Percentiles rank a stretch among this genome's conserved stretches.
Conservation (phyloP, 2,329 filamentous ascomycete genomes). For the Trichophyton equinum region DNA sequence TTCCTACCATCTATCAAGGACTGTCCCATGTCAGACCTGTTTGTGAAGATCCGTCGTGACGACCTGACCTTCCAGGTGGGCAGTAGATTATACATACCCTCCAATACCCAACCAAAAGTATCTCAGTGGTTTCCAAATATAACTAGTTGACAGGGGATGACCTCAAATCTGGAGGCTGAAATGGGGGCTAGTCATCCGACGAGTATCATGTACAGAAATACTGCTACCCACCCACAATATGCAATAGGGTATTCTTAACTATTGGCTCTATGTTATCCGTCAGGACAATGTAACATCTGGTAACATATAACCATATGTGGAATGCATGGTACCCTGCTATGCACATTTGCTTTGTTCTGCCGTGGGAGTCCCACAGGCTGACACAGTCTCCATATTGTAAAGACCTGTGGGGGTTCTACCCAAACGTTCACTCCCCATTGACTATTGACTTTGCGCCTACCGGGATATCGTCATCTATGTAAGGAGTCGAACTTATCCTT, state of each 20-base stretch:
- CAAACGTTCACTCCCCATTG: not conserved
- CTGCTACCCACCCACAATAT: not conserved
- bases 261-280: no score
- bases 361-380: not conserved
- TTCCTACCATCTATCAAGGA: not conserved
- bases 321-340: not conserved
- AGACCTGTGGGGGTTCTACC: not conserved
- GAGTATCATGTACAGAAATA: not conserved
- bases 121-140: not conserved
- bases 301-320: not conserved
- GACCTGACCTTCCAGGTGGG: not conserved
- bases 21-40: not conserved
- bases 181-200: not conserved
- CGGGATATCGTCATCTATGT: not conserved
- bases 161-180: not conserved
- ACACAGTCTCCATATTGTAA: not conserved
- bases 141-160: not conserved
- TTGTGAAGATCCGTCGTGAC: not conserved
- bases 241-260: not conserved
- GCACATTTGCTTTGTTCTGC: not conserved
- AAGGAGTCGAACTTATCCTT: not conserved
- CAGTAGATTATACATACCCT: not conserved
- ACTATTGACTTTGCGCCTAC: not conserved
- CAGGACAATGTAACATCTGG: not conserved
- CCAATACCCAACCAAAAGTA: not conserved